These are phyloP conservation scores for Erysiphe pisi DNA, from an alignment of 2,329 filamentous ascomycete species.

Conservation along the genomic window DNA sequence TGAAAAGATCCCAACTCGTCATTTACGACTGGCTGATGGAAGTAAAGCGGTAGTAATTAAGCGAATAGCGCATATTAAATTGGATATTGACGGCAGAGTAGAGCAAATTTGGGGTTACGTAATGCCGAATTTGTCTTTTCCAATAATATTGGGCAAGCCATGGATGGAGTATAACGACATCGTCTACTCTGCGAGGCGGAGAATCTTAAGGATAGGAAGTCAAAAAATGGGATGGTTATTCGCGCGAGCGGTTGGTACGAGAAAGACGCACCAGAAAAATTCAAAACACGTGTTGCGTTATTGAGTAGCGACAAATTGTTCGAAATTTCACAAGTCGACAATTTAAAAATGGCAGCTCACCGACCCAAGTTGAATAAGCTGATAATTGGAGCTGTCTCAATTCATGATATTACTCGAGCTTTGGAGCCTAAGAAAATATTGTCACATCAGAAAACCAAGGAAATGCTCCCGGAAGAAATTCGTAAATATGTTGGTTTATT, in stretches of 20 bases:
- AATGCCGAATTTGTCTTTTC: background rate
- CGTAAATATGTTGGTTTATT: background rate
- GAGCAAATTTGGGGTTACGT: background rate
- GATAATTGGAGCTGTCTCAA: background rate
- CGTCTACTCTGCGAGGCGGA: background rate
- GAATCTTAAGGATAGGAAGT: background rate
- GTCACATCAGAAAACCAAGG: background rate
- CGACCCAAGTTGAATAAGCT: background rate
- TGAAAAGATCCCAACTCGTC: background rate
- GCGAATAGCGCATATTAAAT: background rate
- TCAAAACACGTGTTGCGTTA: background rate
- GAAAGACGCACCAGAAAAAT: background rate
- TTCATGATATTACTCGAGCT: conserved; percentile 2
- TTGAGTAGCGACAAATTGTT: background rate
- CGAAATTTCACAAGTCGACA: background rate
- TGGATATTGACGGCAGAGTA: background rate
- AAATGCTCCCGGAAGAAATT: conserved; percentile 3
- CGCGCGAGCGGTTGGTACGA: background rate
- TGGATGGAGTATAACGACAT: background rate
- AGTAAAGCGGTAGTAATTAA: background rate
- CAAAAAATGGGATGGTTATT: background rate
- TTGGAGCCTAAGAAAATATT: conserved; percentile 3
- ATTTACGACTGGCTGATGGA: background rate
- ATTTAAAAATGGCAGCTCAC: background rate
- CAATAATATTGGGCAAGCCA: background rate